Base-by-base conservation (phyloP, 73 alveolate genomes). In the Effrenium voratum region DNA sequence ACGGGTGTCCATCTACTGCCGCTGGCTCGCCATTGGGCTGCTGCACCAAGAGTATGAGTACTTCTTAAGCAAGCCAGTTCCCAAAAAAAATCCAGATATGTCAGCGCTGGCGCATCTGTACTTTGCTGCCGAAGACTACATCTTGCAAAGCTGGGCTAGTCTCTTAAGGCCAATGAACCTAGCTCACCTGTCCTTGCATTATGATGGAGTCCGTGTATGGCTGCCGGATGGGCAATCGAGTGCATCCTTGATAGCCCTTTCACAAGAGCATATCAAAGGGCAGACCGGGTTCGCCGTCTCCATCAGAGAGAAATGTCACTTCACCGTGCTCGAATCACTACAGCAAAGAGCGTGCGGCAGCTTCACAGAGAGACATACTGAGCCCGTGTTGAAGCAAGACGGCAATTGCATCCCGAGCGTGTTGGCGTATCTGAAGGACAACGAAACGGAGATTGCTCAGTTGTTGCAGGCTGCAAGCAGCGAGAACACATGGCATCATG, bases 171-270 rank as follows among this genome's bases (percentile, higher is more conserved):
- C 36, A 15, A 3, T 19, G 63, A 55, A 41, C 34, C 87, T 59
- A 8, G 87, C 34, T 38, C 90, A 79, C 46, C 10, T 79, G 50
- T 79, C 90, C 6, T 46, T 79, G 70, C 90, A 79, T 28, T 79
- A 45, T 46, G 90, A 79, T 46, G 90, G 90, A 28, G 68, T 79
- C 5, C 55, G 87, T 10, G 60, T 76, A 22, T 76, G 60, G 12
- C 63, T 36, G 63, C 12, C 43, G 41, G 87, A 76, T 1, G 60
- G 60, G 38, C 12, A 41, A 41, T 76, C 87, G 0, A 41, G 13
- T 5, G 63, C 38, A 19, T 57, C 6, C 8, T 19, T 76, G 34
- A 41, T 57, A 36, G 24, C 6, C 10, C 41, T 41, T 6, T 16
- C 41, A 36, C 60, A 32, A 43, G 60, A 8, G 34, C 60, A 76